Conservation (phyloP, 2,329 filamentous ascomycete species). For the Cladosporium austrohemisphaericum region DNA sequence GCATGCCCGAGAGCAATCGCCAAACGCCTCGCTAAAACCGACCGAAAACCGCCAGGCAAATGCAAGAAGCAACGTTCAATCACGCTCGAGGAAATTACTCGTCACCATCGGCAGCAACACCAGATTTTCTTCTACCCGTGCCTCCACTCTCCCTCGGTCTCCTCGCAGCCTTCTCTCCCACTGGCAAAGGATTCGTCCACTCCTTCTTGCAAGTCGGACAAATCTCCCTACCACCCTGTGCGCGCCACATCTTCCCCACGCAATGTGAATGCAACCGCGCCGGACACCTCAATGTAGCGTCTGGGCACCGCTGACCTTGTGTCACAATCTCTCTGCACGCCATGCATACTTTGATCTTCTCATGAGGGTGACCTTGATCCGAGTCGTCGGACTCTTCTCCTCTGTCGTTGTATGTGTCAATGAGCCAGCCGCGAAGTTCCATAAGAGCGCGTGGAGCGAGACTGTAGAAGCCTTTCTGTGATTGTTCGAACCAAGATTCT, state of each 20-base stretch:
- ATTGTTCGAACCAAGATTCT: conserved; percentile 83
- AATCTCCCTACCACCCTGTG: conserved; percentile 52
- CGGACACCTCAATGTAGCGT: conserved; percentile 54
- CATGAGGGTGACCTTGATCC: conserved; percentile 44
- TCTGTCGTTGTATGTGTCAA: conserved; percentile 84
- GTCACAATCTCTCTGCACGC: conserved; percentile 90
- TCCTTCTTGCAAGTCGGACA: conserved; percentile 59
- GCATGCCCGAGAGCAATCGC: conserved; percentile 16
- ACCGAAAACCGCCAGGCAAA: too few species aligned
- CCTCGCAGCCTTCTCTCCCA: conserved; percentile 49
- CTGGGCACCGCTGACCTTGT: conserved; percentile 69
- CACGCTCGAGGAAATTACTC: conserved; percentile 13
- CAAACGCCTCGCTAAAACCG: conserved; percentile 21
- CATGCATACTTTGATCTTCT: conserved; percentile 80
- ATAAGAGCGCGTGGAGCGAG: conserved; percentile 74
- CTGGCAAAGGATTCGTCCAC: conserved; percentile 51
- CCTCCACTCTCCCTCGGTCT: conserved; percentile 9
- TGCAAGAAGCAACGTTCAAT: neutral
- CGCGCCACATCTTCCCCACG: conserved; percentile 67
- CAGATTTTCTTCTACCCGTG: conserved; percentile 11
- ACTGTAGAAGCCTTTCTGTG: conserved; percentile 66
- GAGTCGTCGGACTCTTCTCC: conserved; percentile 51
- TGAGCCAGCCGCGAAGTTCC: conserved; percentile 78
- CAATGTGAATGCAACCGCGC: conserved; percentile 75
- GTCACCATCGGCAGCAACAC: conserved; percentile 19